Conservation (phyloP, 192 early-diverging fungal genomes). For the Coemansia sp. region DNA sequence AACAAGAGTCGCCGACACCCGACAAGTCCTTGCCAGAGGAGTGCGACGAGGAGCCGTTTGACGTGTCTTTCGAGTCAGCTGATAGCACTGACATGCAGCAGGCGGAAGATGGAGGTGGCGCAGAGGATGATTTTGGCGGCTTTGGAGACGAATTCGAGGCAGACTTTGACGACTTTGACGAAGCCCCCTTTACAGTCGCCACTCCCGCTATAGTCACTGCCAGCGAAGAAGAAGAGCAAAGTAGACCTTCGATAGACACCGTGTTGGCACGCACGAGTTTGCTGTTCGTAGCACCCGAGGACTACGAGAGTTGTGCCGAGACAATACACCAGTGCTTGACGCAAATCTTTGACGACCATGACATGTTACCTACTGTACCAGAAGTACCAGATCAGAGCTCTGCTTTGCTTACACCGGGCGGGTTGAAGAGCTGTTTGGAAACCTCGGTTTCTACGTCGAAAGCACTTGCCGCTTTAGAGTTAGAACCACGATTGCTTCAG, state of each 20-base stretch:
- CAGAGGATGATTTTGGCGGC: slow-evolving; percentile 16
- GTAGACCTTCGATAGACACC: not conserved
- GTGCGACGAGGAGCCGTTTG: not conserved
- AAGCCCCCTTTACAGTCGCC: not conserved
- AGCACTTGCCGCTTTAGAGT: not conserved
- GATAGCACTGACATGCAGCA: not conserved
- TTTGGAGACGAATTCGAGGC: slow-evolving; percentile 20
- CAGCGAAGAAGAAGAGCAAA: not conserved
- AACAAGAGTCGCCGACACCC: not conserved
- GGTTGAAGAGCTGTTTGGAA: not conserved
- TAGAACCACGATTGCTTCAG: slow-evolving; percentile 32
- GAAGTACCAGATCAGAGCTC: not conserved
- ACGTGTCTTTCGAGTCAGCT: not conserved
- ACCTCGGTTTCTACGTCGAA: not conserved
- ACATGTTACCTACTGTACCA: not conserved
- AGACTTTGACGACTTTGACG: slow-evolving; percentile 27
- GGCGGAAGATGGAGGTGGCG: not conserved
- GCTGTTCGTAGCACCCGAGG: slow-evolving; percentile 1
- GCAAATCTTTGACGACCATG: not conserved
- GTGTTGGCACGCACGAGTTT: slow-evolving; percentile 4
- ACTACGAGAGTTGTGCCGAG: not conserved
- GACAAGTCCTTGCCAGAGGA: not conserved
- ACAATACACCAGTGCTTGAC: slow-evolving; percentile 16
- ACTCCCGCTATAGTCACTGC: not conserved
- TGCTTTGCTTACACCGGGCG: not conserved